phyloP scores from a whole-genome alignment of 768 basidiomycete genomes.

The Tylopilus rubrobrunneus region DNA sequence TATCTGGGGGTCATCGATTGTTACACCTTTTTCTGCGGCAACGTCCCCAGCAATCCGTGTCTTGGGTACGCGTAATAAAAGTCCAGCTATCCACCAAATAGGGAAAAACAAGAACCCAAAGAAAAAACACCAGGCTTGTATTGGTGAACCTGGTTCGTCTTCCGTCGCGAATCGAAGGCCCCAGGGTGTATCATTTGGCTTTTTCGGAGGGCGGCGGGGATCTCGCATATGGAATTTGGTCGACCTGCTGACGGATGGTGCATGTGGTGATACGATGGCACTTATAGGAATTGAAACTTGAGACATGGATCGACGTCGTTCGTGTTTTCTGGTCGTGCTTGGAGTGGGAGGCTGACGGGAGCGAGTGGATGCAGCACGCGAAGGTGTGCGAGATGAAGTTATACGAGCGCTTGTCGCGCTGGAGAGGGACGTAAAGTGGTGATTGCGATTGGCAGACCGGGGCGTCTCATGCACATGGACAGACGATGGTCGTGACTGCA shows the following conservation, averaged over 20 bases:
- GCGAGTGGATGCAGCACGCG: slow-evolving; percentile 36
- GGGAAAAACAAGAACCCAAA: slow-evolving; percentile 60
- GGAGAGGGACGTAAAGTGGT: slow-evolving; percentile 32
- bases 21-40: slow-evolving; percentile 61
- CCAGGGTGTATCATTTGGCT: slow-evolving; percentile 58
- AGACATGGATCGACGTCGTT: slow-evolving; percentile 53
- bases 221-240: slow-evolving; percentile 77
- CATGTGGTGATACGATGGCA: slow-evolving; percentile 73
- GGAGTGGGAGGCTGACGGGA: slow-evolving; percentile 28
- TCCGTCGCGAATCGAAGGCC: slow-evolving; percentile 51
- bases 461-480: slow-evolving; percentile 26
- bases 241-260: slow-evolving; percentile 61
- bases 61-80: slow-evolving; percentile 48
- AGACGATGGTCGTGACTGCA: slow-evolving; percentile 30
- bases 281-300: slow-evolving; percentile 77
- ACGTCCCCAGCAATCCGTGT: slow-evolving; percentile 60
- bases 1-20: slow-evolving; percentile 76
- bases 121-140: slow-evolving; percentile 79
- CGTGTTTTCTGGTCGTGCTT: slow-evolving; percentile 26
- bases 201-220: slow-evolving; percentile 60
- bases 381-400: slow-evolving; percentile 31
- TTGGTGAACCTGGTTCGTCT: slow-evolving; percentile 46
- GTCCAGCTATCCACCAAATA: slow-evolving; percentile 63
- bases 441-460: slow-evolving; percentile 12
- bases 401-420: slow-evolving; percentile 31